Conservation (phyloP, 1,284 basidiomycete species). For the Ceratobasidium sp. region DNA sequence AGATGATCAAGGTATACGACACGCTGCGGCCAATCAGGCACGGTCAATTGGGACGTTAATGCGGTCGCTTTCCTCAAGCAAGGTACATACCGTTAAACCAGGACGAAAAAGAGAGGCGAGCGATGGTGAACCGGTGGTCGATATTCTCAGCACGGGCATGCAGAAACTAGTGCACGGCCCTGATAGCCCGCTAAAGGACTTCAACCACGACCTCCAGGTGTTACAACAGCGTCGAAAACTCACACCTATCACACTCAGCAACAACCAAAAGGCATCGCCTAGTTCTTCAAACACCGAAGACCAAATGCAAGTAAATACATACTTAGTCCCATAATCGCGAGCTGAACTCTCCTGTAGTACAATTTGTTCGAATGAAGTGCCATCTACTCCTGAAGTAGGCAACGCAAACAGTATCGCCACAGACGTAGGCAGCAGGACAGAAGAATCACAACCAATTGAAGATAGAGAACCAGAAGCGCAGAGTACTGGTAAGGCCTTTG, state of each 20-base stretch:
- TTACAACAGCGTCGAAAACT: constrained; percentile 7
- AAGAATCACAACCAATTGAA: neutral
- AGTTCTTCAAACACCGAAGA: neutral
- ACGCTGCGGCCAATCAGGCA: constrained; percentile 52
- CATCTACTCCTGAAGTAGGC: neutral
- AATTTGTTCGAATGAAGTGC: neutral
- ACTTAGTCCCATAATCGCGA: neutral
- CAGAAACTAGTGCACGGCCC: neutral
- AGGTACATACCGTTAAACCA: constrained; percentile 42
- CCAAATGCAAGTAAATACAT: neutral
- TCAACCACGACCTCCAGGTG: constrained; percentile 2
- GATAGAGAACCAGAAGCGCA: neutral
- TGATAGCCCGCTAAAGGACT: neutral
- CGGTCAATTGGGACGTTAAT: constrained; percentile 7
- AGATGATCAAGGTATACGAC: constrained; percentile 53
- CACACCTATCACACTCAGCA: neutral
- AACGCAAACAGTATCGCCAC: no score
- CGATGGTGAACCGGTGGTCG: constrained; percentile 10
- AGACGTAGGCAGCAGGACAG: neutral
- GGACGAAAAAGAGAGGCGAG: neutral
- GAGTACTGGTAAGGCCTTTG: neutral
- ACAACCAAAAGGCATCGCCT: neutral
- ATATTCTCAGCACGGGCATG: constrained; percentile 12
- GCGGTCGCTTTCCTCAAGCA: neutral
- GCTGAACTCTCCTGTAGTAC: neutral